phyloP scores from a whole-genome alignment of 441 rosid genomes.

The Gossypium schwendimanii region DNA sequence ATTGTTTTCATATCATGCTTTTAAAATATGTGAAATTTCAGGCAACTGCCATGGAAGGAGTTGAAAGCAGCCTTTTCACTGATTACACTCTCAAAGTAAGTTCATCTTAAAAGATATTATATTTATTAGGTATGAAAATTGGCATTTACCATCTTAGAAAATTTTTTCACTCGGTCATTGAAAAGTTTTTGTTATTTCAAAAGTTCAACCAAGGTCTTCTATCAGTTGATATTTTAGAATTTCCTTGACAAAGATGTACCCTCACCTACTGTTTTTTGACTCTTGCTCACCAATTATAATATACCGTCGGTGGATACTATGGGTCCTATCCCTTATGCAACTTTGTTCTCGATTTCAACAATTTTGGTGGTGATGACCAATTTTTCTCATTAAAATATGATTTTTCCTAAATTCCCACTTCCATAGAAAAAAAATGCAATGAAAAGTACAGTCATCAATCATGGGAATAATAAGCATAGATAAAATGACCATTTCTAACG shows the following conservation, averaged over 20 bases:
- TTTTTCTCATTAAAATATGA: not conserved
- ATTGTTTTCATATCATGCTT: not conserved
- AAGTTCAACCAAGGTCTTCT: not conserved
- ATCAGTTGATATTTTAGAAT: not conserved
- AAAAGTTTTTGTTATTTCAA: not conserved
- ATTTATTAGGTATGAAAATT: not conserved
- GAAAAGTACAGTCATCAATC: not conserved
- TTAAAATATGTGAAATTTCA: not conserved
- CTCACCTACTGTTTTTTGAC: not conserved
- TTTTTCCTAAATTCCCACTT: not conserved
- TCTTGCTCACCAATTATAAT: not conserved
- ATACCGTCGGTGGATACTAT: not conserved
- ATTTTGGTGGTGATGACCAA: not conserved
- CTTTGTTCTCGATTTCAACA: not conserved
- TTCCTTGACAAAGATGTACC: not conserved
- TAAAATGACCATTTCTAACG: not conserved
- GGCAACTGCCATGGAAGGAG: slow-evolving; percentile 66
- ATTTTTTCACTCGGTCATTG: not conserved
- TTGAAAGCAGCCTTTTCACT: slow-evolving; percentile 50
- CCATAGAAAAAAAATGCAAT: not conserved
- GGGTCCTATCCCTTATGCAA: not conserved
- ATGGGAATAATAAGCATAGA: not conserved
- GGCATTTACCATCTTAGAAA: not conserved
- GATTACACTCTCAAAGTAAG: slow-evolving; percentile 64
- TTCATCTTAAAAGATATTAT: not conserved